These are phyloP conservation scores for Sanghuangporus weigelae DNA, from an alignment of 1,284 basidiomycete genomes.

Conservation along the genomic window DNA sequence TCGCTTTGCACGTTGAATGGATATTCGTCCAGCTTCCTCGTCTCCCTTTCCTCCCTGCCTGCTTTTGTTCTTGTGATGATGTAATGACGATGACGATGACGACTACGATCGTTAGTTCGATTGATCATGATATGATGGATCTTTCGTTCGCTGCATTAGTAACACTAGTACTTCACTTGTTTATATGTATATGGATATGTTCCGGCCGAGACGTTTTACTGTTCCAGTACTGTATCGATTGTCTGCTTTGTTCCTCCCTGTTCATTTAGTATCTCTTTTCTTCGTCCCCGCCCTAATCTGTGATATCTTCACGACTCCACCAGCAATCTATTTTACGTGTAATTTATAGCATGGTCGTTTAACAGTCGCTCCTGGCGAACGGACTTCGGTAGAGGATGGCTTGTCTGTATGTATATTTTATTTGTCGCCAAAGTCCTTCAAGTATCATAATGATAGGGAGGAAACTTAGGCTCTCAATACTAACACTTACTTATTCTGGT, in stretches of 20 bases:
- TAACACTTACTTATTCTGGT: no score
- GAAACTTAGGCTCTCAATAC: no score
- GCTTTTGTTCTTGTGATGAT: not conserved
- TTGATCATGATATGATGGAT: not conserved
- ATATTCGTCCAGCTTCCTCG: not conserved
- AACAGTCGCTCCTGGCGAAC: not conserved
- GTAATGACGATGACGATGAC: not conserved
- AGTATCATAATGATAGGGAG: no score
- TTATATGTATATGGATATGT: conserved; percentile 1
- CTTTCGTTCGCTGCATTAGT: not conserved
- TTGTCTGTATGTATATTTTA: conserved; percentile 1
- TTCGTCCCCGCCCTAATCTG: not conserved
- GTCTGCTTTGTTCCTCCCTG: not conserved
- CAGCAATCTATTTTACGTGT: not conserved
- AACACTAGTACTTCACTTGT: not conserved
- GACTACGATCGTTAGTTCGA: not conserved
- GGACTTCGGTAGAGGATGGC: conserved; percentile 1
- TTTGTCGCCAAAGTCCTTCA: no score
- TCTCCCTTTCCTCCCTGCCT: not conserved
- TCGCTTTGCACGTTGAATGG: not conserved
- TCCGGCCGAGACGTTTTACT: not conserved
- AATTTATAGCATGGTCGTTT: not conserved
- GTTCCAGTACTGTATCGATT: conserved; percentile 11
- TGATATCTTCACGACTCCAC: not conserved
- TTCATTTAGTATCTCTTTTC: not conserved